These are phyloP conservation scores for Stephania yunnanensis DNA, from an alignment of 164 flowering plant species.

Conservation along the genomic window DNA sequence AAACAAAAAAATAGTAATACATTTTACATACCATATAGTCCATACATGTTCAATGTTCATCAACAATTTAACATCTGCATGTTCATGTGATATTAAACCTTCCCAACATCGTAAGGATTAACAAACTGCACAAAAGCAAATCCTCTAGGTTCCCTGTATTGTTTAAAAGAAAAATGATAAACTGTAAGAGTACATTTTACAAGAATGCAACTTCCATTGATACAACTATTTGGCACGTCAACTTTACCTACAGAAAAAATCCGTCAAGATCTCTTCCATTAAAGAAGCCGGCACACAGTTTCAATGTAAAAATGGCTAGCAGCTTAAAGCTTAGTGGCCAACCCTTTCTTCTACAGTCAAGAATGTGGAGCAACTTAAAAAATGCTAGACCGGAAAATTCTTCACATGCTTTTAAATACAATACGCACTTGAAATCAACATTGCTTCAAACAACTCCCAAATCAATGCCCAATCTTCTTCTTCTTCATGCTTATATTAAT, in stretches of 20 bases:
- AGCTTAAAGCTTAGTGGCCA: constrained; percentile 54
- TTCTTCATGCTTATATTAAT: constrained; percentile 55
- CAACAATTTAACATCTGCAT: constrained; percentile 34
- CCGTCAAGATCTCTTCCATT: constrained; percentile 20
- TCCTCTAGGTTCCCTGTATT: constrained; percentile 74
- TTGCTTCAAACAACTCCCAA: constrained; percentile 37
- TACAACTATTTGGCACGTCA: constrained; percentile 21
- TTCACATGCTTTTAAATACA: constrained; percentile 57
- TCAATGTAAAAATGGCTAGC: constrained; percentile 39
- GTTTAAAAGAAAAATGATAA: constrained; percentile 5
- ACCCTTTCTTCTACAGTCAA: constrained; percentile 64
- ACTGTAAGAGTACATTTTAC: not conserved
- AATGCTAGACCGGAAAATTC: constrained; percentile 69
- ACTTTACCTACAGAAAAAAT: constrained; percentile 13
- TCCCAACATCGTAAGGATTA: constrained; percentile 61
- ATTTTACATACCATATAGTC: no score
- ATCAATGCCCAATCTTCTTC: constrained; percentile 58
- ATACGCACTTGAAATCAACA: constrained; percentile 57
- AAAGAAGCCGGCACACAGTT: constrained; percentile 12
- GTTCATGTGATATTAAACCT: constrained; percentile 84
- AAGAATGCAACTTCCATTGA: not conserved
- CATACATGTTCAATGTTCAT: no score
- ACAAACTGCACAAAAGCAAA: constrained; percentile 98
- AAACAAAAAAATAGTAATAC: no score
- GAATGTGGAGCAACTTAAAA: constrained; percentile 59